phyloP scores from a whole-genome alignment of 805 yeast genomes.

The Teunomyces funiuensis region DNA sequence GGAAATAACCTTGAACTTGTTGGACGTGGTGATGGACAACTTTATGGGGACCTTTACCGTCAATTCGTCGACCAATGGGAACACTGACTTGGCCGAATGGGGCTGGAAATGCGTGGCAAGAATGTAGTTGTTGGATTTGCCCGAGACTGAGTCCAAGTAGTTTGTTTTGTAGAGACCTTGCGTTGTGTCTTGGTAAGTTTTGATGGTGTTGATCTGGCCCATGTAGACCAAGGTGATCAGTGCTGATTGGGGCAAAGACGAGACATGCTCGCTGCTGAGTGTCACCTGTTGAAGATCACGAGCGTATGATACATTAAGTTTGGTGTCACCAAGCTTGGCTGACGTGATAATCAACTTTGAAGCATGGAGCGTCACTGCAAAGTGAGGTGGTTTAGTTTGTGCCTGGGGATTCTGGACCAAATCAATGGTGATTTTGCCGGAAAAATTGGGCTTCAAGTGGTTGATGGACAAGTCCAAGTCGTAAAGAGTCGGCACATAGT shows the following conservation, averaged over 20 bases:
- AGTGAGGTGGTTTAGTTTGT: slow-evolving; percentile 9
- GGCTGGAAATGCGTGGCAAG: slow-evolving; percentile 78
- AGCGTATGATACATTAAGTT: slow-evolving; percentile 34
- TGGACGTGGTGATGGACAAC: slow-evolving; percentile 47
- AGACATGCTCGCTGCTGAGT: slow-evolving; percentile 21
- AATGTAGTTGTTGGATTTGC: slow-evolving; percentile 49
- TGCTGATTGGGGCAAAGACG: slow-evolving; percentile 9
- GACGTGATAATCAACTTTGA: slow-evolving; percentile 40
- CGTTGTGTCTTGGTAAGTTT: slow-evolving; percentile 56
- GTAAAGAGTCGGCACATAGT: slow-evolving; percentile 39
- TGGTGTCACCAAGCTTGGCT: slow-evolving; percentile 19
- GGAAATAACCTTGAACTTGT: slow-evolving; percentile 50
- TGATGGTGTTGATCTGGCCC: slow-evolving; percentile 51
- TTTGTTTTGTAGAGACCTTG: slow-evolving; percentile 69
- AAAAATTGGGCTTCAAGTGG: slow-evolving; percentile 49
- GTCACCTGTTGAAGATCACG: slow-evolving; percentile 39
- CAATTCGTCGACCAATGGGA: slow-evolving; percentile 72
- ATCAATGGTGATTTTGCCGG: slow-evolving; percentile 38
- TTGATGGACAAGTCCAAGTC: slow-evolving; percentile 36
- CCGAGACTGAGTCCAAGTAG: slow-evolving; percentile 51
- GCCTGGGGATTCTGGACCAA: slow-evolving; percentile 23
- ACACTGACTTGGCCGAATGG: slow-evolving; percentile 56
- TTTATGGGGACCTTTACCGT: slow-evolving; percentile 51
- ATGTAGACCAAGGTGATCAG: slow-evolving; percentile 38
- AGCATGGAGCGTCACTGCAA: slow-evolving; percentile 38